phyloP scores from a whole-genome alignment of 352 stramenopile genomes.

The Globisporangium apiculatum region DNA sequence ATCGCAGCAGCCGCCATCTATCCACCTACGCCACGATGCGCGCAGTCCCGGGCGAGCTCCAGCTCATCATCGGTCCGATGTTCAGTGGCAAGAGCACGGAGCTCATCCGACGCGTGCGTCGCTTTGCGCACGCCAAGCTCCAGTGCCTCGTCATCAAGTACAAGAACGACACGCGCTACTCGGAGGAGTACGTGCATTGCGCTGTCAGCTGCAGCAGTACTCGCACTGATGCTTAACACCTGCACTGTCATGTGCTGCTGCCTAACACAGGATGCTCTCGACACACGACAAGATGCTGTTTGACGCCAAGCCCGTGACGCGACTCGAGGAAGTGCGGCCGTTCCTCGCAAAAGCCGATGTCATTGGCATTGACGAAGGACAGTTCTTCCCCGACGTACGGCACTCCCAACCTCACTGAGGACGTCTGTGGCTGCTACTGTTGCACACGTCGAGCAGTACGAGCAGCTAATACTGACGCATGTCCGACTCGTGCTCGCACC shows the following conservation, averaged over 20 bases:
- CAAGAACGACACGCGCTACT: constrained; percentile 74
- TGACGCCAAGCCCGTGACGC: constrained; percentile 53
- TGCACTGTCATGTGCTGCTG: background rate
- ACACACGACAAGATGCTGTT: constrained; percentile 77
- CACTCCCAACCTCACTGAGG: background rate
- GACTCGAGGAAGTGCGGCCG: constrained; percentile 42
- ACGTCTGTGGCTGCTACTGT: too few species aligned
- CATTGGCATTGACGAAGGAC: constrained; percentile 82
- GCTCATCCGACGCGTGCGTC: constrained; percentile 74
- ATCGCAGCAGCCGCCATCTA: background rate
- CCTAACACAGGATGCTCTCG: constrained; percentile 42
- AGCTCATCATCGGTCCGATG: constrained; percentile 85
- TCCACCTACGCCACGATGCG: constrained; percentile 3
- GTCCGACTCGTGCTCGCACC: too few species aligned
- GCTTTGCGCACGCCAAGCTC: constrained; percentile 75
- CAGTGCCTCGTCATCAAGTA: constrained; percentile 79
- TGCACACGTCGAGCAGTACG: background rate
- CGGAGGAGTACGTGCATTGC: constrained; percentile 39
- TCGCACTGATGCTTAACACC: too few species aligned
- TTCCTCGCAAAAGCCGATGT: constrained; percentile 68
- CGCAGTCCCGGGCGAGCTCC: constrained; percentile 44
- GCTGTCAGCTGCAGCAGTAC: background rate
- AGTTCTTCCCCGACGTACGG: constrained; percentile 79
- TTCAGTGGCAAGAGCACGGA: constrained; percentile 87
- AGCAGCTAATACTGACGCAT: background rate